Base-by-base conservation (phyloP, 176 grass and related monocot species). In the Alopecurus myosuroides region DNA sequence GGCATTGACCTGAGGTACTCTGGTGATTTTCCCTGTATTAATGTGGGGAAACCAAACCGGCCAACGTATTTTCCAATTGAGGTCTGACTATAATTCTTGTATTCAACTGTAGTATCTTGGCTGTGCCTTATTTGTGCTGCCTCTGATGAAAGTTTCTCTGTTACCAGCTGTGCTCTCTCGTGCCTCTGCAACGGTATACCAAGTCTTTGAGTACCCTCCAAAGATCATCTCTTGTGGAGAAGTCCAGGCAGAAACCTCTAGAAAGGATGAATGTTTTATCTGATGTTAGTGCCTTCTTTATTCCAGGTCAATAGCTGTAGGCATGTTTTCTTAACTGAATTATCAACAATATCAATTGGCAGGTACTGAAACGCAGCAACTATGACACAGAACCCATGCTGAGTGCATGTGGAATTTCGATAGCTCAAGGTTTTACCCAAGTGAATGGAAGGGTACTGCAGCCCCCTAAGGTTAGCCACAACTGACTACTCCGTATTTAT, bases 241-340 rank as follows among this genome's bases (percentile, higher is more conserved):
- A 98, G 30, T 98, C 97, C 2, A 90, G 97, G 83, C 97, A 98
- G 69, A 98, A 98, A 39, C 97, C 97, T 2, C 89, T 77, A 23
- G 97, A 98, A 81, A 90, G 96, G 52, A 98, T 98, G 93, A 6
- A 14, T 1, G 88, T 91, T 31, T 52, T 98, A 13, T 87, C 70
- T 66, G 93, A 93, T 66, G 96, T 98, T 46, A 80, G 70, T 87
- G 22, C 5, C 35, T 25, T 58, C 1, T 71, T 46, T 7, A 2
- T 60, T 84, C 14, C 9, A 51, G 22, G 19, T 55, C 60, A 4
- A 40, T 20, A 22, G 30, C 30, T 71, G 2, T 57, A 12, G 17
- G 50, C 26, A 14, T 78, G 30, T 5, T 81, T 78, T 74, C 7
- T 48, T 49, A 18, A 28, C 39, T 68, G 25, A 36, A 51, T 57